phyloP scores from a whole-genome alignment of 257 asterid genomes.

The Misopates orontium region DNA sequence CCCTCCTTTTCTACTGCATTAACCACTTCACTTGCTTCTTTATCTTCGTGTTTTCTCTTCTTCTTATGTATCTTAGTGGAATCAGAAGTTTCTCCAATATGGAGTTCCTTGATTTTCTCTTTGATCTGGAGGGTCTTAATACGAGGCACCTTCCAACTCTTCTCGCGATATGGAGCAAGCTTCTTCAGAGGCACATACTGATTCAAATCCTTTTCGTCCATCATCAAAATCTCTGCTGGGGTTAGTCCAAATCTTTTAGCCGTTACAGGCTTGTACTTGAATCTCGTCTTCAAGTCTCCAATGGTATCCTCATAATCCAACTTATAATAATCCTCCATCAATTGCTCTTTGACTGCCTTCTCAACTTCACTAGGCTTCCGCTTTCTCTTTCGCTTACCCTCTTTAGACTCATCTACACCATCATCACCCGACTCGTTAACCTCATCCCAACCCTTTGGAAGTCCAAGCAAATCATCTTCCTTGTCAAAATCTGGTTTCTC shows the following conservation, averaged over 20 bases:
- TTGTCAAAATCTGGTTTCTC: conserved; percentile 81
- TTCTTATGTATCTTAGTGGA: conserved; percentile 26
- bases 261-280: conserved; percentile 64
- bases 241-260: conserved; percentile 58
- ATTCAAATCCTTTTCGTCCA: conserved; percentile 76
- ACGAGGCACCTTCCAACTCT: conserved; percentile 79
- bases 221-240: conserved; percentile 46
- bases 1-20: conserved; percentile 31
- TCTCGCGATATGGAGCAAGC: conserved; percentile 75
- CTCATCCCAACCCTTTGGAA: conserved; percentile 67
- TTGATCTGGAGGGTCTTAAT: conserved; percentile 43
- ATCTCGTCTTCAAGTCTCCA: conserved; percentile 82
- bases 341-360: conserved; percentile 53
- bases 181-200: conserved; percentile 75
- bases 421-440: conserved; percentile 33
- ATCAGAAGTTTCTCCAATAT: conserved; percentile 25
- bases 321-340: conserved; percentile 83
- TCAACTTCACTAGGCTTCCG: conserved; percentile 51
- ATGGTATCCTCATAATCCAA: conserved; percentile 81
- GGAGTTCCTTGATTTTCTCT: conserved; percentile 29
- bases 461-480: conserved; percentile 88
- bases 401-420: conserved; percentile 39
- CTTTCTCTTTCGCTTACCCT: conserved; percentile 61
- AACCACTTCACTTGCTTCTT: conserved; percentile 29
- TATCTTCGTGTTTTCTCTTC: conserved; percentile 23